Percentiles rank a stretch among this genome's conserved stretches.
Evolutionary conservation across 805 yeast genomes (phyloP).

Genomic region (Ogataea salicorniae): DNA sequence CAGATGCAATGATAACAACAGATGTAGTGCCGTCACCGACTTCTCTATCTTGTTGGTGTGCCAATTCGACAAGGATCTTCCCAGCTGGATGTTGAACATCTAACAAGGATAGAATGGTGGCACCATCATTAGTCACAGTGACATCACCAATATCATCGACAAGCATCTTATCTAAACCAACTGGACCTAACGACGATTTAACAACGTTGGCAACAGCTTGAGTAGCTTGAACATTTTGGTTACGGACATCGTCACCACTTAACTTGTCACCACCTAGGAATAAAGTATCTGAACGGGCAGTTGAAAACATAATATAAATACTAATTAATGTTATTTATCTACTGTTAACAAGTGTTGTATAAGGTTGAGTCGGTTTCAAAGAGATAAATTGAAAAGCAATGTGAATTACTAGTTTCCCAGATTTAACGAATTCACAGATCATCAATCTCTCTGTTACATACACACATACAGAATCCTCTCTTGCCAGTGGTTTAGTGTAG

Average conservation of each 20-base stretch:
- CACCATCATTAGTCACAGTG: slow-evolving; percentile 98
- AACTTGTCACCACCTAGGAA: slow-evolving; percentile 94
- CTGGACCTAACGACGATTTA: slow-evolving; percentile 95
- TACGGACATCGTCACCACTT: slow-evolving; percentile 93
- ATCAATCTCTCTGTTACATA: too few species aligned
- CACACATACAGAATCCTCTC: too few species aligned
- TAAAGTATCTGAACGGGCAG: slow-evolving; percentile 86
- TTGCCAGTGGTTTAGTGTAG: too few species aligned
- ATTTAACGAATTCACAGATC: too few species aligned
- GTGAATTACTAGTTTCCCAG: too few species aligned
- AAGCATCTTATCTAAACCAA: slow-evolving; percentile 95
- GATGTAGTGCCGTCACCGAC: slow-evolving; percentile 99
- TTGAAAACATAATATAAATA: slow-evolving; percentile 45
- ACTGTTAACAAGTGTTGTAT: neutral
- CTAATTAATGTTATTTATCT: too few species aligned
- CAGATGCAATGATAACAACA: slow-evolving; percentile 94
- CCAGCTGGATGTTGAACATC: slow-evolving; percentile 99
- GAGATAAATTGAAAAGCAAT: too few species aligned
- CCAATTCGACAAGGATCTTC: slow-evolving; percentile 90
- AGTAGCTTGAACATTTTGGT: slow-evolving; percentile 94
- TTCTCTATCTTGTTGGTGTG: slow-evolving; percentile 98
- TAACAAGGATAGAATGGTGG: slow-evolving; percentile 82
- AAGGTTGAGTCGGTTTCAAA: too few species aligned
- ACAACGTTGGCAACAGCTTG: slow-evolving; percentile 78
- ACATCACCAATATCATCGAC: slow-evolving; percentile 99